Conservation (phyloP, 495 filamentous ascomycete genomes). For the Trichoderma parareesei region DNA sequence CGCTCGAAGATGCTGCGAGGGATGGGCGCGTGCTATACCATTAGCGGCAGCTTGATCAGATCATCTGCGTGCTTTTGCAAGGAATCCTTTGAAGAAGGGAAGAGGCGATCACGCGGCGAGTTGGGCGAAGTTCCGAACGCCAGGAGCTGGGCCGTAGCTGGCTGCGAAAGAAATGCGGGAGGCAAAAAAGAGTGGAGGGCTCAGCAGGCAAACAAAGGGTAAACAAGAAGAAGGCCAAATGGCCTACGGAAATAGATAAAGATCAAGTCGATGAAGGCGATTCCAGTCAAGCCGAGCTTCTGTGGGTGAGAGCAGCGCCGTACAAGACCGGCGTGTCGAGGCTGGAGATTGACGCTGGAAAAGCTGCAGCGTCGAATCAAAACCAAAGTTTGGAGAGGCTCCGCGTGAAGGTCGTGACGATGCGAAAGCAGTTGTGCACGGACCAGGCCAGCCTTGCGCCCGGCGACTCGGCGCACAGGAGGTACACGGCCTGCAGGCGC, state of each 20-base stretch:
- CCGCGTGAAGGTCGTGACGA: slow-evolving; percentile 7
- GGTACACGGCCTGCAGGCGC: background rate
- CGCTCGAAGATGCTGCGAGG: slow-evolving; percentile 17
- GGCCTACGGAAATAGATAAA: background rate
- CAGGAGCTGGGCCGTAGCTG: background rate
- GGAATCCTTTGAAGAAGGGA: background rate
- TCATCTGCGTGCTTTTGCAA: slow-evolving; percentile 4
- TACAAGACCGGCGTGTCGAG: background rate
- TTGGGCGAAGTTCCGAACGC: background rate
- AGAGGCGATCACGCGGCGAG: background rate
- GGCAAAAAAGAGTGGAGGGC: background rate
- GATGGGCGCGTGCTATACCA: slow-evolving; percentile 4
- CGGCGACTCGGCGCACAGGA: background rate
- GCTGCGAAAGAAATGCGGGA: background rate
- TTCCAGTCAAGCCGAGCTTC: background rate
- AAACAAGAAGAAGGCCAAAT: background rate
- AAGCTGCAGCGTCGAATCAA: slow-evolving; percentile 12
- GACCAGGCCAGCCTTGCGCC: slow-evolving; percentile 8
- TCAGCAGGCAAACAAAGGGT: background rate
- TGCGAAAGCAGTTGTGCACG: slow-evolving; percentile 14
- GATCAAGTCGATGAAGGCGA: background rate
- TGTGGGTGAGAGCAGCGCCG: background rate
- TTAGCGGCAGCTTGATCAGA: background rate
- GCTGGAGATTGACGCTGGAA: background rate
- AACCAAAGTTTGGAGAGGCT: background rate